These are phyloP conservation scores for Hypholoma sublateritium DNA, from an alignment of 768 basidiomycete genomes.

Conservation along the genomic window DNA sequence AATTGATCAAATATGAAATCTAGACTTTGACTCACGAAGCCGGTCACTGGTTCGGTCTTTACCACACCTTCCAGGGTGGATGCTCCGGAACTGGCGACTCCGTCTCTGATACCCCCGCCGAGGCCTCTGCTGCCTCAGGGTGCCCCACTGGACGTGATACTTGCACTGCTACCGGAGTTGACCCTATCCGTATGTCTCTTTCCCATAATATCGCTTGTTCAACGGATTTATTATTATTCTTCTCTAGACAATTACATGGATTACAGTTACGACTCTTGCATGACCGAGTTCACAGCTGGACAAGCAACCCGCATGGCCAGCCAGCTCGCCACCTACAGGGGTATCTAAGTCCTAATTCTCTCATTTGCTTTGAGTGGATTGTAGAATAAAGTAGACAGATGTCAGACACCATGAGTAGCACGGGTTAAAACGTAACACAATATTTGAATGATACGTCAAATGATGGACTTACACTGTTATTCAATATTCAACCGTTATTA, in stretches of 20 bases:
- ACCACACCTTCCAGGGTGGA: constrained; percentile 59
- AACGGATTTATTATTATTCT: neutral
- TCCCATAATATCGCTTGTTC: neutral
- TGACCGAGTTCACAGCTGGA: constrained; percentile 47
- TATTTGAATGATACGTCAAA: neutral
- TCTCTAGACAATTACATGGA: constrained; percentile 52
- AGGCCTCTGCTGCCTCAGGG: constrained; percentile 40
- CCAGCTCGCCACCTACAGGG: constrained; percentile 46
- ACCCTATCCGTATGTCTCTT: constrained; percentile 39
- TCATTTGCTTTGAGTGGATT: neutral
- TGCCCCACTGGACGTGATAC: constrained; percentile 39
- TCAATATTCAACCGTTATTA: no score
- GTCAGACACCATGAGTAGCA: neutral
- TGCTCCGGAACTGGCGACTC: constrained; percentile 39
- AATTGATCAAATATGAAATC: neutral
- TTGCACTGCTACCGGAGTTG: constrained; percentile 39
- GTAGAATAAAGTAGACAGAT: neutral
- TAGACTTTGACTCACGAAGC: constrained; percentile 54
- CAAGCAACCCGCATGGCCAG: constrained; percentile 39
- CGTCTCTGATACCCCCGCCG: constrained; percentile 48
- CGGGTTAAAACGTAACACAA: neutral
- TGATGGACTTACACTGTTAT: no score
- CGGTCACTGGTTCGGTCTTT: constrained; percentile 63
- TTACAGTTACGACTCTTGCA: constrained; percentile 51
- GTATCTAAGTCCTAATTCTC: constrained; percentile 18